phyloP scores from a whole-genome alignment of 2,329 filamentous ascomycete species.

The Helminthosporium solani region DNA sequence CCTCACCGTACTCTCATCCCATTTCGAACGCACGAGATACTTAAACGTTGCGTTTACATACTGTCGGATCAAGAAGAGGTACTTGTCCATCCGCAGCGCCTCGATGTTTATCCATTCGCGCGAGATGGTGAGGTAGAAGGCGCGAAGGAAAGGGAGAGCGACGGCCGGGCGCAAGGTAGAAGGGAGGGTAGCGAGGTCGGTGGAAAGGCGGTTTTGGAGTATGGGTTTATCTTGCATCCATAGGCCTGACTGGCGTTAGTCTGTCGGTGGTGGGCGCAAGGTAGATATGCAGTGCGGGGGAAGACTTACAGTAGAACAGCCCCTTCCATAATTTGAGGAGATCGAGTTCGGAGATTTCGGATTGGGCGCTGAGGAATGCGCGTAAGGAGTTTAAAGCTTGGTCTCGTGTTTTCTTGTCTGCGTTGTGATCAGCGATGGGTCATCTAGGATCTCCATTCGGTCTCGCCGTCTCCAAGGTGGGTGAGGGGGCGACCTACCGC shows the following conservation, averaged over 20 bases:
- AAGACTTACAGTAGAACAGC: constrained; percentile 71
- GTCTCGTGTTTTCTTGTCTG: constrained; percentile 77
- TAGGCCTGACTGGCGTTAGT: constrained; percentile 53
- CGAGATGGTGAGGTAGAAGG: constrained; percentile 55
- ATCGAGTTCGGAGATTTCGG: constrained; percentile 66
- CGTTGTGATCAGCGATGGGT: too few relatives aligned
- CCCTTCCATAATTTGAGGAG: constrained; percentile 92
- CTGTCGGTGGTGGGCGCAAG: constrained; percentile 7
- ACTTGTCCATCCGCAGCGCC: constrained; percentile 76
- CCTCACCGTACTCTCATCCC: constrained; percentile 42
- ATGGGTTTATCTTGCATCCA: constrained; percentile 91
- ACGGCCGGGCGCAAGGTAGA: constrained; percentile 55
- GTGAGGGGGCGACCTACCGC: constrained; percentile 60
- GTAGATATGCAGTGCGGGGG: background rate
- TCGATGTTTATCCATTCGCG: constrained; percentile 56
- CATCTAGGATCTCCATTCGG: constrained; percentile 9
- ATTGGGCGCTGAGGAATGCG: constrained; percentile 68
- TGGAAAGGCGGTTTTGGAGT: constrained; percentile 81
- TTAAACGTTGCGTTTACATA: constrained; percentile 72
- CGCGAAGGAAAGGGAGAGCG: constrained; percentile 47
- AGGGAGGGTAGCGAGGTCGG: constrained; percentile 72
- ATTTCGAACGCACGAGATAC: constrained; percentile 46
- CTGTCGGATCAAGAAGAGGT: constrained; percentile 77
- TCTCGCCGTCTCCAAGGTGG: background rate
- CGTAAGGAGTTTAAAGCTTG: constrained; percentile 75